Percentiles rank a stretch among this genome's conserved stretches.
phyloP scores from a whole-genome alignment of 495 filamentous ascomycete genomes.

The Thozetella sp. region DNA sequence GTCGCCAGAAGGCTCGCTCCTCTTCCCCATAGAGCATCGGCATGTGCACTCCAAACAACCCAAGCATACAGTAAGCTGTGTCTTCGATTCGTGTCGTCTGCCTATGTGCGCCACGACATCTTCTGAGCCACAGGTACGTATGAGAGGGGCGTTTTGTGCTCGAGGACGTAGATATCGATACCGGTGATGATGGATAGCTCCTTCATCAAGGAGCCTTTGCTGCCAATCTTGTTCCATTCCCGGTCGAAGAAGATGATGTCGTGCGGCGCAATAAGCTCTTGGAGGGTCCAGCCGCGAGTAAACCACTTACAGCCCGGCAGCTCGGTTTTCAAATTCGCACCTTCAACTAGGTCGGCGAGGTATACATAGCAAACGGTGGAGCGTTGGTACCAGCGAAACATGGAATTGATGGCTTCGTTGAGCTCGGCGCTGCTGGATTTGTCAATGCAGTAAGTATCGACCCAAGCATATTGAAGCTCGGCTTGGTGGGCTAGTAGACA shows the following conservation, averaged over 20 bases:
- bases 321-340: neutral
- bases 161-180: neutral
- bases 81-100: neutral
- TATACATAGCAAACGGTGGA: constrained; percentile 25
- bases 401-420: constrained; percentile 44
- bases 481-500: constrained; percentile 11
- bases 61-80: neutral
- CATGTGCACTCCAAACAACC: neutral
- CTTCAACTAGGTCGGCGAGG: constrained; percentile 22
- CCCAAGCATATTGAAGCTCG: constrained; percentile 24
- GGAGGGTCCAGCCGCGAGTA: constrained; percentile 44
- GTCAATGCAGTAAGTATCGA: constrained; percentile 38
- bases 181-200: neutral
- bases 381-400: constrained; percentile 34
- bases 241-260: constrained; percentile 24
- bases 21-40: neutral
- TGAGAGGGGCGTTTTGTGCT: neutral
- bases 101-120: neutral
- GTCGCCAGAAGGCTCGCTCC: too few species aligned
- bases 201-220: neutral
- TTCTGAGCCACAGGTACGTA: neutral
- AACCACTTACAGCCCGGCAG: constrained; percentile 41
- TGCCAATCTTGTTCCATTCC: neutral
- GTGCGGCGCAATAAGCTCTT: constrained; percentile 41
- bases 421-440: constrained; percentile 40